Conservation (phyloP, 768 basidiomycete species). For the Atractiella rhizophila region DNA sequence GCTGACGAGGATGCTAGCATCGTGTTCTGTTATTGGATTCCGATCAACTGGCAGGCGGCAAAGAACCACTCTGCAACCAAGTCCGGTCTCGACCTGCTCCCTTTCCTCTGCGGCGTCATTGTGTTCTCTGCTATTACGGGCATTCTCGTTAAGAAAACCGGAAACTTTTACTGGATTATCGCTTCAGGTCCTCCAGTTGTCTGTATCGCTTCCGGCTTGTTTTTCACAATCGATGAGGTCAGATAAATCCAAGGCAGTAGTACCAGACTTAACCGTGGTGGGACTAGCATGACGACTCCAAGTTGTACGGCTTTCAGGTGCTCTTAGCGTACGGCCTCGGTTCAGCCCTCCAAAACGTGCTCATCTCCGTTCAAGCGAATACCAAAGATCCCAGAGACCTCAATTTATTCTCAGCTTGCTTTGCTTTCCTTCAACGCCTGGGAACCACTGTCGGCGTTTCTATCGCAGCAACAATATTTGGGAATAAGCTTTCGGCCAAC, state of each 20-base stretch:
- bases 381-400: conserved; percentile 13
- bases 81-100: conserved; percentile 26
- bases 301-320: conserved; percentile 20
- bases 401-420: conserved; percentile 12
- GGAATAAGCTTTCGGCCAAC: conserved; percentile 13
- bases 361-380: conserved; percentile 16
- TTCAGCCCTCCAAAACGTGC: conserved; percentile 4
- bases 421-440: not conserved
- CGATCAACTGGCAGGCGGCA: conserved; percentile 22
- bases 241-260: too few relatives aligned
- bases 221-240: conserved; percentile 21
- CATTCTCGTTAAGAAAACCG: conserved; percentile 17
- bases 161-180: conserved; percentile 22
- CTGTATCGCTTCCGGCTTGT: conserved; percentile 22
- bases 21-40: conserved; percentile 20
- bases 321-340: conserved; percentile 11
- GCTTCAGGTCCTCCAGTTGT: conserved; percentile 19
- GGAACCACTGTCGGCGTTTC: conserved; percentile 1
- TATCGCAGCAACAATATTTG: conserved; percentile 11
- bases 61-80: too few relatives aligned
- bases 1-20: not conserved
- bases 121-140: conserved; percentile 20
- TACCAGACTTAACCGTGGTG: too few relatives aligned
- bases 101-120: conserved; percentile 22
- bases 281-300: conserved; percentile 11